Conservation (phyloP, 495 filamentous ascomycete genomes). For the Neurospora sp. region DNA sequence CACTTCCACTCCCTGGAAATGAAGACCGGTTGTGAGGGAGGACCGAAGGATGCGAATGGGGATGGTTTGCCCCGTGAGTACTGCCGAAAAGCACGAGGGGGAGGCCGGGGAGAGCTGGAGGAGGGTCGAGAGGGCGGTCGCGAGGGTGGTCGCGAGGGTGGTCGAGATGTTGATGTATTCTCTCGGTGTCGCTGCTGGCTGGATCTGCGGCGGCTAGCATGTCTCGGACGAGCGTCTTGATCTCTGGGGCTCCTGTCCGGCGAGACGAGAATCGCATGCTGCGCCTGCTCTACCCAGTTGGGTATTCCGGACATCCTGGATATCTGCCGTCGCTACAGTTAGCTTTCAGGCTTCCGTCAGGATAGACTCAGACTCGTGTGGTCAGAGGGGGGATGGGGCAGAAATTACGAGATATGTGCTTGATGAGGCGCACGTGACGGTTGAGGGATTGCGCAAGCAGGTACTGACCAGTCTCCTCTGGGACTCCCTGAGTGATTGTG, state of each 20-base stretch:
- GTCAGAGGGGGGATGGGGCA: not conserved
- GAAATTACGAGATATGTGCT: not conserved
- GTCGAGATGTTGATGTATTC: slow-evolving; percentile 25
- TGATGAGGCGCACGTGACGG: not conserved
- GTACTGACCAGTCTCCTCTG: not conserved
- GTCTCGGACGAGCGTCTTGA: not conserved
- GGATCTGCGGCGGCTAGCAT: not conserved
- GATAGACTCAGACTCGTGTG: not conserved
- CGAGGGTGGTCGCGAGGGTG: slow-evolving; percentile 14
- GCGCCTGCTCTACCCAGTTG: not conserved
- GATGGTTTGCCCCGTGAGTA: not conserved
- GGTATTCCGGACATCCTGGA: not conserved
- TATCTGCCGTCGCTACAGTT: not conserved
- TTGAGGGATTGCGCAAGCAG: not conserved
- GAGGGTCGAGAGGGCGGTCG: not conserved
- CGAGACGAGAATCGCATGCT: not conserved
- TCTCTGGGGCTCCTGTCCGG: not conserved
- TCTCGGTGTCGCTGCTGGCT: not conserved
- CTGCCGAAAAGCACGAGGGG: not conserved
- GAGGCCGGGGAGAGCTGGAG: not conserved
- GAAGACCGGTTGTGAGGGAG: not conserved
- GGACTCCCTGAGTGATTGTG: not conserved
- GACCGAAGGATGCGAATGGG: not conserved
- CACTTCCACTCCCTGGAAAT: slow-evolving; percentile 17
- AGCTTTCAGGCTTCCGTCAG: not conserved